phyloP scores from a whole-genome alignment of 805 yeast species.

The Candida alai region DNA sequence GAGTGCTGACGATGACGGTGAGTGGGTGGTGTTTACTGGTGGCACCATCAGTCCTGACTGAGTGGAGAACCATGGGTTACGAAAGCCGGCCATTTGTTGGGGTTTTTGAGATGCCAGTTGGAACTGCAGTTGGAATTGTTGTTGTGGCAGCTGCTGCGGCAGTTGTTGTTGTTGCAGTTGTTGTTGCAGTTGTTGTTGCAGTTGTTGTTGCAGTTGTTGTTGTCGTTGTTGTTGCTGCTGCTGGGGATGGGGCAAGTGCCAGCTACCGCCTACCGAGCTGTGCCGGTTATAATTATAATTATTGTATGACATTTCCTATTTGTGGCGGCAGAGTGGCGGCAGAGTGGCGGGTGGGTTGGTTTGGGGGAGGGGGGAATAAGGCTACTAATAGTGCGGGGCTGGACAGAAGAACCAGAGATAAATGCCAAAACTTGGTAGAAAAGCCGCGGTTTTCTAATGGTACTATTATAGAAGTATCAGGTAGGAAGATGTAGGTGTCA shows the following conservation, averaged over 20 bases:
- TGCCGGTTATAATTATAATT: slow-evolving; percentile 32
- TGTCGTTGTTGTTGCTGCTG: slow-evolving; percentile 14
- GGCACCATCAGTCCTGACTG: slow-evolving; percentile 12
- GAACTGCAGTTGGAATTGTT: slow-evolving; percentile 10
- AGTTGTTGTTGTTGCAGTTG: slow-evolving; percentile 12
- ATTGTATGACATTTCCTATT: slow-evolving; percentile 24
- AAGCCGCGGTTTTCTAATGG: too few species aligned
- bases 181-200: not conserved
- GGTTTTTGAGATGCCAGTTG: slow-evolving; percentile 11
- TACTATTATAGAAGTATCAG: too few species aligned
- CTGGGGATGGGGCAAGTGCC: slow-evolving; percentile 30
- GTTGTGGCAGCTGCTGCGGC: slow-evolving; percentile 8
- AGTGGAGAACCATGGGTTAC: slow-evolving; percentile 43
- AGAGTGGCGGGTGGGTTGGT: not conserved
- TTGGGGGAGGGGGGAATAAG: slow-evolving; percentile 2
- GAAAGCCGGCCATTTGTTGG: slow-evolving; percentile 27
- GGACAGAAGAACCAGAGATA: too few species aligned
- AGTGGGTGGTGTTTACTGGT: slow-evolving; percentile 4
- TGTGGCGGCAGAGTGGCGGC: not conserved
- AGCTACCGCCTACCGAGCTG: slow-evolving; percentile 37
- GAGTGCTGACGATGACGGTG: slow-evolving; percentile 1
- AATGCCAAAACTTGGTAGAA: too few species aligned
- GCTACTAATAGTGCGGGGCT: too few species aligned
- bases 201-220: slow-evolving; percentile 7
- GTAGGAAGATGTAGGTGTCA: too few species aligned